These are phyloP conservation scores for Chlamydomonas sp. DNA, from an alignment of 139 green algal genomes.

Conservation along the genomic window DNA sequence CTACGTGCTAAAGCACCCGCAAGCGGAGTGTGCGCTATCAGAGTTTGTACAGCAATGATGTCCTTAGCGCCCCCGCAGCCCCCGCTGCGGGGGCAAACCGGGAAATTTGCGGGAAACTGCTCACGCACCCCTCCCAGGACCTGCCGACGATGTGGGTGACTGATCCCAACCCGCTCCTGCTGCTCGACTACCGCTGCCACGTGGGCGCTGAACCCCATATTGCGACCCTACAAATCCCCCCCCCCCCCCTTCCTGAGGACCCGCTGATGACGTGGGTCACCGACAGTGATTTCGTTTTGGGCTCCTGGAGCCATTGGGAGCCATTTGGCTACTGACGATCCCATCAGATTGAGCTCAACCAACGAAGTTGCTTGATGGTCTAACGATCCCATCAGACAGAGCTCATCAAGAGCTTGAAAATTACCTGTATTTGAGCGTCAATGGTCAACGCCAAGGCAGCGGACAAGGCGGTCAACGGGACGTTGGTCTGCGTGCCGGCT, in stretches of 20 bases:
- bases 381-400: too few species aligned
- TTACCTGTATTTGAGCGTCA: too few species aligned
- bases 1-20: constrained; percentile 31
- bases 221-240: not conserved
- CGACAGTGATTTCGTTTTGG: not conserved
- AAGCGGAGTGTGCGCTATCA: constrained; percentile 5
- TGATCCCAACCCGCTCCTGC: constrained; percentile 18
- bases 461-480: too few species aligned
- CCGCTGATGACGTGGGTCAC: not conserved
- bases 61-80: too few species aligned
- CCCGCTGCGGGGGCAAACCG: too few species aligned
- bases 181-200: constrained; percentile 49
- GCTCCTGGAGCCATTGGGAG: too few species aligned
- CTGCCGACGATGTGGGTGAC: constrained; percentile 15
- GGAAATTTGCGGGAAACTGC: not conserved
- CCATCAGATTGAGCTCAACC: too few species aligned
- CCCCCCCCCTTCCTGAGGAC: not conserved
- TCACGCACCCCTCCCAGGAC: constrained; percentile 11
- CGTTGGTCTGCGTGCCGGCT: too few species aligned
- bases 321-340: too few species aligned
- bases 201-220: not conserved
- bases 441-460: too few species aligned
- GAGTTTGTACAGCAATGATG: not conserved
- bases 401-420: too few species aligned
- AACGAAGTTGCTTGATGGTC: too few species aligned